Conservation (phyloP, 768 basidiomycete species). For the Rhodotorula kratochvilovae region DNA sequence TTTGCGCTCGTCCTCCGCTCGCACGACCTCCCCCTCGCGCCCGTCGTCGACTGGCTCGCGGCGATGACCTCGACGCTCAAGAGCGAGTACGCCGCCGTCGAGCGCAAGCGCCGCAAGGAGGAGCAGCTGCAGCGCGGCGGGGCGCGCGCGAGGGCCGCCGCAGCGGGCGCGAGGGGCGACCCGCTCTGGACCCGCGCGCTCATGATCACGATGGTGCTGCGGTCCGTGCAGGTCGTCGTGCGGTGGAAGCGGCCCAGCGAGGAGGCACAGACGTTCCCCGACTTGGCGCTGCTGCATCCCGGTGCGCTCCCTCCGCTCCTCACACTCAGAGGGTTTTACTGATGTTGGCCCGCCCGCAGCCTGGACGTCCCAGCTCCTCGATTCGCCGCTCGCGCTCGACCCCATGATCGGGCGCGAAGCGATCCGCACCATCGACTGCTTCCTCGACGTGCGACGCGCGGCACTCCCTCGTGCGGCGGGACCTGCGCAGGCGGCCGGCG, state of each 20-base stretch:
- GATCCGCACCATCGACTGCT: constrained; percentile 58
- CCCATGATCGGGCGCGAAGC: constrained; percentile 57
- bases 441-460: constrained; percentile 56
- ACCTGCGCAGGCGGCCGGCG: not conserved
- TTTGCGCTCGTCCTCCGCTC: constrained; percentile 62
- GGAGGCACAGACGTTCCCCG: constrained; percentile 56
- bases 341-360: constrained; percentile 48
- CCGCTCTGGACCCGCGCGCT: constrained; percentile 46
- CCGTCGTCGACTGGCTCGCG: constrained; percentile 61
- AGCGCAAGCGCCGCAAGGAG: constrained; percentile 40
- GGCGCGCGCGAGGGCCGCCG: not conserved
- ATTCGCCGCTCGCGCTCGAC: constrained; percentile 52
- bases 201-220: constrained; percentile 54
- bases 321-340: not conserved
- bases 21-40: constrained; percentile 54
- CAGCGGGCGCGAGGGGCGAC: constrained; percentile 26
- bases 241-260: constrained; percentile 40
- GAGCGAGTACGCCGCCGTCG: constrained; percentile 54
- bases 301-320: constrained; percentile 50
- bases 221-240: constrained; percentile 57
- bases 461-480: not conserved
- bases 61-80: constrained; percentile 59
- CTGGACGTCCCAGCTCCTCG: constrained; percentile 58
- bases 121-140: not conserved
- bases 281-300: constrained; percentile 58